Evolutionary conservation across 1,284 basidiomycete genomes (phyloP), one percentile per base, ranked within the genome.

Genomic region (Puccinia coronata): DNA sequence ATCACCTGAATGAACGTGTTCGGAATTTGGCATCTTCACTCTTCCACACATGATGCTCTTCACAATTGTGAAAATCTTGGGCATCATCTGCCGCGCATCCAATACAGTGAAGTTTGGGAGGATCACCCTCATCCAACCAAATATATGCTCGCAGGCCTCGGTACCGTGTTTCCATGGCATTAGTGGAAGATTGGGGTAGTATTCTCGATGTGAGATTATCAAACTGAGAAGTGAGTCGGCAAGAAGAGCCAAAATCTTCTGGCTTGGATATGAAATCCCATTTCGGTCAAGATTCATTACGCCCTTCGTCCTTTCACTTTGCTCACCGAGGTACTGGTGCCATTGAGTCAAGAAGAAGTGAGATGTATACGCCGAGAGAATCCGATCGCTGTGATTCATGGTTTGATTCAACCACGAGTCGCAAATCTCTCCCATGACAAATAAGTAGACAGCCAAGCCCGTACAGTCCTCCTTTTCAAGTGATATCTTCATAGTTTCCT

Each of bases 91-190:
- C 12, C 67, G 8, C 5, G 63, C 36, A 65, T 70, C 36, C 1
- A 70, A 34, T 2, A 70, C 67, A 25, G 67, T 70, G 23, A 70
- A 70, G 8, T 70, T 49, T 0, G 67, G 67, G 4, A 70, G n/a
- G 43, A 73, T 73, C 4, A 73, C 71, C 28, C 31, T 6, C 51
- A 73, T 73, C 71, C 71, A 73, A 1, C 71, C 71, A 73, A 73
- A 73, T 6, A 57, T 73, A n/a, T 73, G 71, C 18, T 73, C 31
- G 20, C 51, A 55, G 25, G 71, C 36, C 34, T 73, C 51, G 20
- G 31, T 57, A 8, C 71, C 71, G 57, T 73, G 51, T 34, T 72
- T 72, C 59, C 43, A 51, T 12, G 49, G 49, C 49, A 51, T 51
- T 20, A 51, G 23, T 4, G 49, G 49, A 4, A 51, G 12, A 51